These are phyloP conservation scores for Pharnaceum exiguum DNA, from an alignment of 148 eudicot genomes.

Conservation along the genomic window DNA sequence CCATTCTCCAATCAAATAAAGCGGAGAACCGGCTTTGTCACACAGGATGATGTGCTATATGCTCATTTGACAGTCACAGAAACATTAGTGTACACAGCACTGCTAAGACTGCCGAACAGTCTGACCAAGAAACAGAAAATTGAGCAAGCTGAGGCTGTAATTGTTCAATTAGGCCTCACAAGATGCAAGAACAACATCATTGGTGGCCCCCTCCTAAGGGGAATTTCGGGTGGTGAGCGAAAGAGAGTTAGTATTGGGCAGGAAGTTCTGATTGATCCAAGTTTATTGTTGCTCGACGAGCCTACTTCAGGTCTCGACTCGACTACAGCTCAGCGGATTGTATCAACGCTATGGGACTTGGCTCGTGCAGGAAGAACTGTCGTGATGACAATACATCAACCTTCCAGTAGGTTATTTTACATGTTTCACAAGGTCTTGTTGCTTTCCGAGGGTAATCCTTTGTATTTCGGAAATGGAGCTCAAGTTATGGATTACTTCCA, in stretches of 20 bases:
- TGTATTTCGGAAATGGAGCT: constrained; percentile 62
- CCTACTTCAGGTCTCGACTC: constrained; percentile 88
- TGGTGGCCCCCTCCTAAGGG: constrained; percentile 52
- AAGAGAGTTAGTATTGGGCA: constrained; percentile 84
- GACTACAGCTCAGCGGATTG: constrained; percentile 77
- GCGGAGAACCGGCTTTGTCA: constrained; percentile 67
- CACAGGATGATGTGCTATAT: constrained; percentile 76
- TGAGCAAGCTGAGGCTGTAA: constrained; percentile 37
- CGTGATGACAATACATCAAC: constrained; percentile 81
- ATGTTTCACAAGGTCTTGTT: constrained; percentile 73
- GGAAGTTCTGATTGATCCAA: constrained; percentile 78
- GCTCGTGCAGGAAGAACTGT: constrained; percentile 59
- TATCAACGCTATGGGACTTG: constrained; percentile 48
- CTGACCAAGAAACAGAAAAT: constrained; percentile 40
- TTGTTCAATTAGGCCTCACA: constrained; percentile 48
- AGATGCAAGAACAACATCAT: constrained; percentile 56
- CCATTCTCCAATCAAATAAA: constrained; percentile 55
- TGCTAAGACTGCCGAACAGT: constrained; percentile 57
- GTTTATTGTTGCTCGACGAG: constrained; percentile 68
- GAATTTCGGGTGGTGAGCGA: constrained; percentile 71
- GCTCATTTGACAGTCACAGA: constrained; percentile 70
- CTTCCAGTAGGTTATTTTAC: constrained; percentile 71
- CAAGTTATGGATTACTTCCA: constrained; percentile 63
- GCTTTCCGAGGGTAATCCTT: constrained; percentile 56
- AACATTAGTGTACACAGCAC: constrained; percentile 66